Conservation (phyloP, 148 eudicot species). For the Vaccinium vitisidaea region DNA sequence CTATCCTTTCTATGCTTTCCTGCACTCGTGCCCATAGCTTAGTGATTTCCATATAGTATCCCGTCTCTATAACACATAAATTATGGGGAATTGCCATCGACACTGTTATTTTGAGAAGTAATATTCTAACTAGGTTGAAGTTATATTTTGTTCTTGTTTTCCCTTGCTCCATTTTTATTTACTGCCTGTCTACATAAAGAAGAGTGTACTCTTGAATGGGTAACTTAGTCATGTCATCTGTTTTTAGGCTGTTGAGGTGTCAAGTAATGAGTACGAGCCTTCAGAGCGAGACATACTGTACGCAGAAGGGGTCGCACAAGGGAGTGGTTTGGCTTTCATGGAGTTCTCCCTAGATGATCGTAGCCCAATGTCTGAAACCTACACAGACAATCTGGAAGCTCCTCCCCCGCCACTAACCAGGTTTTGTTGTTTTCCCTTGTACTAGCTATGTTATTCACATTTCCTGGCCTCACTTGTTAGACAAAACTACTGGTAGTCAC, state of each 20-base stretch:
- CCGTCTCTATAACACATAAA: neutral
- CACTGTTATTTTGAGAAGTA: neutral
- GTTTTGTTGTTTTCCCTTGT: constrained; percentile 29
- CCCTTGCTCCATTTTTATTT: neutral
- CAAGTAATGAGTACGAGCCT: constrained; percentile 96
- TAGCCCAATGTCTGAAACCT: constrained; percentile 88
- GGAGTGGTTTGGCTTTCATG: constrained; percentile 90
- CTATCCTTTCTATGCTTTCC: neutral
- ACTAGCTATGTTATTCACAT: neutral
- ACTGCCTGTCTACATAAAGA: neutral
- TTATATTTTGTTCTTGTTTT: neutral
- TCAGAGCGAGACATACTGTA: constrained; percentile 86
- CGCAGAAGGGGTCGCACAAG: constrained; percentile 95
- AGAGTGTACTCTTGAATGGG: neutral
- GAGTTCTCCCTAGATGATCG: constrained; percentile 94
- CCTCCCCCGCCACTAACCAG: constrained; percentile 62
- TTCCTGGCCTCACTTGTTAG: neutral
- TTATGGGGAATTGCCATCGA: neutral
- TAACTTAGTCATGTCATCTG: constrained; percentile 14
- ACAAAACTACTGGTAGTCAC: neutral
- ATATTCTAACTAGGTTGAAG: neutral
- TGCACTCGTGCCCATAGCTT: neutral
- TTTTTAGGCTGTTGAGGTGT: constrained; percentile 87
- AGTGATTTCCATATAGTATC: neutral
- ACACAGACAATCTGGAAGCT: constrained; percentile 74